Percentiles rank a stretch among this genome's conserved stretches.
Evolutionary conservation across 2,329 filamentous ascomycete genomes (phyloP).

Genomic region (Zopfia rhizophila): DNA sequence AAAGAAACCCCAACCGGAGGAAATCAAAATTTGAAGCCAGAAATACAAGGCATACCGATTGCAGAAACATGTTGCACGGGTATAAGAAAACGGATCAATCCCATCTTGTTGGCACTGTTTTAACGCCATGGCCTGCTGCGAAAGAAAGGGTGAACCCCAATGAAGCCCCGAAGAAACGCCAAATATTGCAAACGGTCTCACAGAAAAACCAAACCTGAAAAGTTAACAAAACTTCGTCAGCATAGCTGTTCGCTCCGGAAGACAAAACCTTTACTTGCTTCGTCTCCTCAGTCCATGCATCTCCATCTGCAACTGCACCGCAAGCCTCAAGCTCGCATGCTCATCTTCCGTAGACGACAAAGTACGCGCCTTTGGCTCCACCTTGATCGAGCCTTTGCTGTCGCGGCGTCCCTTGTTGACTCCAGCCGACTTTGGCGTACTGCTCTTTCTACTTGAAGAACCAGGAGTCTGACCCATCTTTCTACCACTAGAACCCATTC

Average conservation of each 20-base stretch:
- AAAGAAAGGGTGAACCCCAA: not conserved
- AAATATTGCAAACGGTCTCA: not conserved
- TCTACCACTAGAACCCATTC: conserved; percentile 20
- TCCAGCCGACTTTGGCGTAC: conserved; percentile 43
- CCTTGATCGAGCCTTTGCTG: conserved; percentile 41
- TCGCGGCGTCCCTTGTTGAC: conserved; percentile 29
- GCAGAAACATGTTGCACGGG: not conserved
- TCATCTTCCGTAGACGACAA: conserved; percentile 31
- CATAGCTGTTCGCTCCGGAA: too few relatives aligned
- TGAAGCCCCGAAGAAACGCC: not conserved
- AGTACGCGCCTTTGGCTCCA: conserved; percentile 28
- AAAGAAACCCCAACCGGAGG: too few relatives aligned
- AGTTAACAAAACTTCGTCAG: too few relatives aligned
- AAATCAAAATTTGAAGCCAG: not conserved
- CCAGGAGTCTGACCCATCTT: conserved; percentile 19
- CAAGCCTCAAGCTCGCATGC: conserved; percentile 40
- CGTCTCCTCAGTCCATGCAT: conserved; percentile 42
- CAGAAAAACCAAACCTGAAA: not conserved
- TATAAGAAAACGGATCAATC: conserved; percentile 1
- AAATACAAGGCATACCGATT: not conserved
- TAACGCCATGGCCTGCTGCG: not conserved
- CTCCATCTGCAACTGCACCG: conserved; percentile 41
- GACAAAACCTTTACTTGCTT: conserved; percentile 26
- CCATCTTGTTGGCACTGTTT: too few relatives aligned
- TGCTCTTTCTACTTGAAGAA: conserved; percentile 31